Base-by-base conservation (phyloP, 371 early-diverging fungal genomes). In the Lichtheimia ornata region DNA sequence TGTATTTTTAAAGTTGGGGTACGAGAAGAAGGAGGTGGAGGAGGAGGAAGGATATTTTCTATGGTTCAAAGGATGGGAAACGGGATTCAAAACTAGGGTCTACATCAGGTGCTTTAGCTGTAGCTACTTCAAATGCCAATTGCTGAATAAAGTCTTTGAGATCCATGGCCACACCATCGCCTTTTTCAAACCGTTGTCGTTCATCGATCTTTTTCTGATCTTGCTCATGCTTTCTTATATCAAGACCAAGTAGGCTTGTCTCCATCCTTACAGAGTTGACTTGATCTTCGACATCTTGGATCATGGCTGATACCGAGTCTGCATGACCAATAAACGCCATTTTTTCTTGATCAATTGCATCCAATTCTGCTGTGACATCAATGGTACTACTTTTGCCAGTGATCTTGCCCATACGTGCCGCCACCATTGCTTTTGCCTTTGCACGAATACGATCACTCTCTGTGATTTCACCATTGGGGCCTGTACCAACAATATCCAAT, bases 371-470 rank as follows among this genome's bases (percentile, higher is more conserved):
- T 24, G 69, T 65, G 15, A 67, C 44, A 28, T 69, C 64, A 18
- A 58, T 60, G n/a, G 62, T 25, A 9, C 51, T 56, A 28, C 79
- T 58, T 15, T 79, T 77, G 18, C 80, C 76, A 1, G 73, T 69
- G 12, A 81, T 62, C 53, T 86, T 88, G 14, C 84, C 85, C 69
- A 85, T 82, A 11, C 82, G 72, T n/a, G 83, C 84, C 11, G 88
- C 88, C 56, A 87, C 71, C 71, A 81, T 61, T 0, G 83, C 80
- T 49, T 84, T 83, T 17, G 85, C 88, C 44, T 85, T 85, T 15
- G 88, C 85, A 20, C 77, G 75, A 66, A 84, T 86, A 42, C 75
- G 71, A 43, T 88, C 88, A 25, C 79, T 74, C 30, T 86, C 85
- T 0, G 86, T 85, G 4, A 86, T 61, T 45, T 73, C 69, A 5